Evolutionary conservation across 495 filamentous ascomycete genomes (phyloP).

Genomic region (Hyaloscypha variabilis): DNA sequence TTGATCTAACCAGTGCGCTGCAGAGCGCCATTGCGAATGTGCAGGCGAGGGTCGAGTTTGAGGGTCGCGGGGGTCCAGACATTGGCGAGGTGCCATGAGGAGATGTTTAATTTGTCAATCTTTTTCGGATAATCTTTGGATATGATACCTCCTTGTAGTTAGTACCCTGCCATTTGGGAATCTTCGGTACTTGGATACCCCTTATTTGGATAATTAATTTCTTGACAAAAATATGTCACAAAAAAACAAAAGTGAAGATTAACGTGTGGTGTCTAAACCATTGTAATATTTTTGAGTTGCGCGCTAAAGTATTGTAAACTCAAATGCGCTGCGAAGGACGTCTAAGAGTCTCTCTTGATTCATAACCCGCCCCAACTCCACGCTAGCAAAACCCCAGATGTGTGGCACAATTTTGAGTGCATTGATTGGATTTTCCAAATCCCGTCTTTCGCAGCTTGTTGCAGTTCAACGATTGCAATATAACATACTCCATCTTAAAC

Average conservation of each 20-base stretch:
- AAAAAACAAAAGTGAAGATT: background rate
- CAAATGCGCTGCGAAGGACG: background rate
- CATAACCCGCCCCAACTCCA: conserved; percentile 1
- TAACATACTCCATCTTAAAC: background rate
- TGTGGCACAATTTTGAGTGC: conserved; percentile 5
- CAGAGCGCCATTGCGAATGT: conserved; percentile 86
- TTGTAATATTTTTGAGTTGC: background rate
- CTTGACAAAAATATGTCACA: background rate
- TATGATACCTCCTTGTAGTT: conserved; percentile 19
- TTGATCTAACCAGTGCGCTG: conserved; percentile 89
- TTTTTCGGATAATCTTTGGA: conserved; percentile 5
- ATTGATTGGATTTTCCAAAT: background rate
- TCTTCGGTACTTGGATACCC: background rate
- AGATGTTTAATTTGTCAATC: conserved; percentile 8
- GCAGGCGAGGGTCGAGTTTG: conserved; percentile 44
- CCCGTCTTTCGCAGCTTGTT: background rate
- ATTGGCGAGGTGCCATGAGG: conserved; percentile 27
- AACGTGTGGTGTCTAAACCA: background rate
- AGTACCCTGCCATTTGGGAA: background rate
- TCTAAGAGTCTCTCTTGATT: background rate
- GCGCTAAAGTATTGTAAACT: background rate
- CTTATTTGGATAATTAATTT: background rate
- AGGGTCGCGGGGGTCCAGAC: conserved; percentile 24
- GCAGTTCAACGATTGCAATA: background rate
- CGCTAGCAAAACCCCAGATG: background rate